Evolutionary conservation across 306 rosid genomes (phyloP).

Genomic region (Ormosia emarginata): DNA sequence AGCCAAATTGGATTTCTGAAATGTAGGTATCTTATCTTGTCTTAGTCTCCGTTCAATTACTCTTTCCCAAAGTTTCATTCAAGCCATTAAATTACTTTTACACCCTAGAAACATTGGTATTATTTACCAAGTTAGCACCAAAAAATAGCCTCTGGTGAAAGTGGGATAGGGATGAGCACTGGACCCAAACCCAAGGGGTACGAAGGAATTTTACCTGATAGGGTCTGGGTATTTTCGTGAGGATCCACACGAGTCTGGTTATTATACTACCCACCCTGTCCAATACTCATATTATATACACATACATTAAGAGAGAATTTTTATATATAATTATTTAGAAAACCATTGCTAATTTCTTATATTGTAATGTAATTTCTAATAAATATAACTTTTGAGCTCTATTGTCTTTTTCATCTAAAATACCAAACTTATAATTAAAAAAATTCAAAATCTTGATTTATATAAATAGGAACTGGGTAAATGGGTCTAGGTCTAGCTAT

Average conservation of each 20-base stretch:
- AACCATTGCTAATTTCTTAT: background rate
- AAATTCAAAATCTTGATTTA: background rate
- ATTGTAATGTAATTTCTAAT: background rate
- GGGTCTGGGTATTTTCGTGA: background rate
- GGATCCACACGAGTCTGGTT: background rate
- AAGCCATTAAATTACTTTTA: background rate
- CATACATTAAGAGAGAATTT: background rate
- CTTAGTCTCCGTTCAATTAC: too few relatives aligned
- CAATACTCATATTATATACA: background rate
- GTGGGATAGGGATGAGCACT: background rate
- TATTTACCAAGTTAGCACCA: background rate
- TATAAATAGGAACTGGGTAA: background rate
- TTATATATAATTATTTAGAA: background rate
- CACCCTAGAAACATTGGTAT: background rate
- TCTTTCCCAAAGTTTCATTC: background rate
- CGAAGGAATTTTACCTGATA: background rate
- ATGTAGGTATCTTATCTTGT: too few relatives aligned
- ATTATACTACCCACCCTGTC: background rate
- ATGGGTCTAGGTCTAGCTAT: background rate
- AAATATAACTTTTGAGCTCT: background rate
- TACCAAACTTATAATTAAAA: background rate
- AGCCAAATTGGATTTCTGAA: too few relatives aligned
- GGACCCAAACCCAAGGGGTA: background rate
- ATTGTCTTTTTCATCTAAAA: background rate
- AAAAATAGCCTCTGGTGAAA: background rate